Evolutionary conservation across 2,329 filamentous ascomycete species (phyloP).

Genomic region (Fusarium incarnatum): DNA sequence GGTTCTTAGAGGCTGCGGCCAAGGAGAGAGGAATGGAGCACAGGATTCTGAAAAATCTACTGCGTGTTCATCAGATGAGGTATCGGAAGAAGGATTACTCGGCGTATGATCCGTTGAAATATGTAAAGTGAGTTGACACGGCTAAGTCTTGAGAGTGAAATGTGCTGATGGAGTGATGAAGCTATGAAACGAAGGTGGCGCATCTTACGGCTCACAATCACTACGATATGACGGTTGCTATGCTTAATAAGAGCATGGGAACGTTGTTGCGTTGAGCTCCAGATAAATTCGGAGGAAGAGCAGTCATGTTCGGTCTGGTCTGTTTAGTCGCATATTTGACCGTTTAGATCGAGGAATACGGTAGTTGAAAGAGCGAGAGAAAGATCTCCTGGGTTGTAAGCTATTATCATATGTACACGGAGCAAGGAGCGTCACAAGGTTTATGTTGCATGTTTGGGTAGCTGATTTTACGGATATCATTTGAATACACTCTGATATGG

Average conservation of each 20-base stretch:
- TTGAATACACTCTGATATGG: conserved; percentile 33
- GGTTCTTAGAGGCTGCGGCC: conserved; percentile 76
- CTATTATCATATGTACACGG: conserved; percentile 15
- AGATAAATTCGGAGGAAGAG: not conserved
- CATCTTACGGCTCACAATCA: conserved; percentile 61
- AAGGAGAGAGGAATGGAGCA: conserved; percentile 76
- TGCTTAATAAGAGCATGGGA: conserved; percentile 80
- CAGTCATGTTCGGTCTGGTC: not conserved
- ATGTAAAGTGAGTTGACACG: conserved; percentile 43
- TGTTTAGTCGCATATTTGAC: not conserved
- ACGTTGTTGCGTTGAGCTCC: conserved; percentile 64
- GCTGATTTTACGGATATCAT: conserved; percentile 7
- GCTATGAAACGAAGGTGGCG: conserved; percentile 35
- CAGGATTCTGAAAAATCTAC: conserved; percentile 75
- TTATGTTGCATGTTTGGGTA: not conserved
- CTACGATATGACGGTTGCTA: conserved; percentile 76
- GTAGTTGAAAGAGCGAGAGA: too few relatives aligned
- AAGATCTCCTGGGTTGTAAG: not conserved
- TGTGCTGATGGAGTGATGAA: conserved; percentile 20
- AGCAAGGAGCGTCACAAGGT: not conserved
- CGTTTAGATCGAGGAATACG: not conserved
- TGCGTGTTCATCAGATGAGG: conserved; percentile 52
- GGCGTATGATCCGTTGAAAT: conserved; percentile 30
- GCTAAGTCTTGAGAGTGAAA: not conserved
- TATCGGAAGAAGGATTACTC: conserved; percentile 15